Evolutionary conservation across 108 stramenopile genomes (phyloP).

Genomic region (Skeletonema costatum): DNA sequence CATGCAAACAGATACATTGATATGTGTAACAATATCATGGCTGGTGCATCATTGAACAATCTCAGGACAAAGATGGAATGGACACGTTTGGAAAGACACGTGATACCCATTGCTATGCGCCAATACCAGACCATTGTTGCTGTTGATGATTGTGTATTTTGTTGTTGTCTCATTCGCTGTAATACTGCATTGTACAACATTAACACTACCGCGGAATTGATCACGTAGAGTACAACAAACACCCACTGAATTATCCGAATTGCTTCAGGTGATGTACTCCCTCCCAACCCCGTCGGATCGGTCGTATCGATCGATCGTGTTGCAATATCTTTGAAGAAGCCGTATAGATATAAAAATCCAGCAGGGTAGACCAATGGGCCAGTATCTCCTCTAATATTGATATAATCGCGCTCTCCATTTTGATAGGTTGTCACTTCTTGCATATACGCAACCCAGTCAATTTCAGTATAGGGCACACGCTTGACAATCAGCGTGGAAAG

Average conservation of each 20-base stretch:
- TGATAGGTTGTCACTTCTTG: conserved; percentile 89
- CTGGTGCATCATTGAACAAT: conserved; percentile 97
- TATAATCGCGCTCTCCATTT: conserved; percentile 90
- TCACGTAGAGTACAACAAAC: conserved; percentile 83
- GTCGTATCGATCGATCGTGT: conserved; percentile 27
- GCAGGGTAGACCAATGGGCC: conserved; percentile 99
- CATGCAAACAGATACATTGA: conserved; percentile 79
- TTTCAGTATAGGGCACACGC: conserved; percentile 94
- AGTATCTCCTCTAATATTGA: conserved; percentile 87
- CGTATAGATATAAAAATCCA: conserved; percentile 93
- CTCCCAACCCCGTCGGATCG: conserved; percentile 14
- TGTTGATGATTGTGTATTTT: neutral
- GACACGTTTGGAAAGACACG: conserved; percentile 87
- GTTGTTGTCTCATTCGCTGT: conserved; percentile 25
- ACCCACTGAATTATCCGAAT: conserved; percentile 82
- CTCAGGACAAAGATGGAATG: conserved; percentile 97
- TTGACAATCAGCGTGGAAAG: conserved; percentile 69
- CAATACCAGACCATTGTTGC: conserved; percentile 61
- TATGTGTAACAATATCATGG: conserved; percentile 84
- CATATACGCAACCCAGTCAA: conserved; percentile 99
- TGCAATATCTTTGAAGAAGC: conserved; percentile 69
- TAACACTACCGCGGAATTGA: conserved; percentile 69
- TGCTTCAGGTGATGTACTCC: conserved; percentile 33
- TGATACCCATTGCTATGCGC: conserved; percentile 71
- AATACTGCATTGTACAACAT: conserved; percentile 67